Evolutionary conservation across 345 rosid genomes (phyloP).

Genomic region (Dovyalis caffra): DNA sequence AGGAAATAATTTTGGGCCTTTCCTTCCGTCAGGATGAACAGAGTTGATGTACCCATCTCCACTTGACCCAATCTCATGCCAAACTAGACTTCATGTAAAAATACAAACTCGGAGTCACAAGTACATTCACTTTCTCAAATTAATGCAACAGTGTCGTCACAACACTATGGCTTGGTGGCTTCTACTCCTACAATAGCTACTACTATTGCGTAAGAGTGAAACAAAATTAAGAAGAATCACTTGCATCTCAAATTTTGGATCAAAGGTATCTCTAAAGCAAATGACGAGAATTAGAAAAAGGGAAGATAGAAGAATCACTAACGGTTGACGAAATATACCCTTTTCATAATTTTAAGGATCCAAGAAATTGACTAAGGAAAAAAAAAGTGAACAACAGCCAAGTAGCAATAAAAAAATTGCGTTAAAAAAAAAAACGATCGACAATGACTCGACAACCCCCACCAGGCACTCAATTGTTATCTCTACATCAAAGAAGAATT

Average conservation of each 20-base stretch:
- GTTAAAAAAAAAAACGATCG: not conserved
- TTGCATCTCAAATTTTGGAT: not conserved
- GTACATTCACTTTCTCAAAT: not conserved
- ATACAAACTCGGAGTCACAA: not conserved
- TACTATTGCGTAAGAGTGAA: not conserved
- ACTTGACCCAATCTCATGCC: too few relatives aligned
- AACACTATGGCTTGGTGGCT: not conserved
- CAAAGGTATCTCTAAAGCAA: not conserved
- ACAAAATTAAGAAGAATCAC: not conserved
- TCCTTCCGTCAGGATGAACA: too few relatives aligned
- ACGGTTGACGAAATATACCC: not conserved
- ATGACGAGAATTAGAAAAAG: not conserved
- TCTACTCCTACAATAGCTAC: too few relatives aligned
- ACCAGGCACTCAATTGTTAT: constrained; percentile 15
- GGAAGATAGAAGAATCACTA: not conserved
- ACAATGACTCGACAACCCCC: constrained; percentile 22
- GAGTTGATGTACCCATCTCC: too few relatives aligned
- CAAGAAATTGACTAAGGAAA: not conserved
- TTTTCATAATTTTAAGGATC: not conserved
- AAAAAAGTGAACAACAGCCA: not conserved
- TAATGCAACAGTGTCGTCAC: not conserved
- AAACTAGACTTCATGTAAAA: too few relatives aligned
- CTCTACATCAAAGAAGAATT: not conserved
- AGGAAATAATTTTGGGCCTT: too few relatives aligned
- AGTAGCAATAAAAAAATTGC: not conserved